Evolutionary conservation across 208 protist species (phyloP).

Genomic region (Polymyxa betae): DNA sequence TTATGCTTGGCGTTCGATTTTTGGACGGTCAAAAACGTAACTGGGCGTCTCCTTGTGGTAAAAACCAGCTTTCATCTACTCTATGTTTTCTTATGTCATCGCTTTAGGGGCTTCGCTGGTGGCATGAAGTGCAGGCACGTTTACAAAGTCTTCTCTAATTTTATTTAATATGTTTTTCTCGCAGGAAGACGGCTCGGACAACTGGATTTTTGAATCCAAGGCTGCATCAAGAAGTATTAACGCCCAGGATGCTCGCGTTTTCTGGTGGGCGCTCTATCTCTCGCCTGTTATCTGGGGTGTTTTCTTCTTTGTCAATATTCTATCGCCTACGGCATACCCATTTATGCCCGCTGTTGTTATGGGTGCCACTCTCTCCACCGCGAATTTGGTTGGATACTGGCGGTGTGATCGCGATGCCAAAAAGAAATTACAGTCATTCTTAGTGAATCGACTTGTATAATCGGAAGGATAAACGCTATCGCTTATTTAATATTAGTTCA

Average conservation of each 20-base stretch:
- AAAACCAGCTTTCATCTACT: too few relatives aligned
- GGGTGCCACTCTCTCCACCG: neutral
- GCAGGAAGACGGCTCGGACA: slow-evolving; percentile 48
- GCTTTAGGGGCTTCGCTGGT: slow-evolving; percentile 55
- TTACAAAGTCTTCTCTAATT: neutral
- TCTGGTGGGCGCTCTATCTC: slow-evolving; percentile 48
- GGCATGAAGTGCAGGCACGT: slow-evolving; percentile 55
- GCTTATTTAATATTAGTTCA: too few relatives aligned
- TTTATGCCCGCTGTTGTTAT: neutral
- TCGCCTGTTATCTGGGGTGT: slow-evolving; percentile 36
- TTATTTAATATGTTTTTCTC: neutral
- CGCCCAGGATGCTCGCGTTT: slow-evolving; percentile 33
- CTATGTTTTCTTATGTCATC: too few relatives aligned
- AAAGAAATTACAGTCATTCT: neutral
- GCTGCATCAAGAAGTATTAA: neutral
- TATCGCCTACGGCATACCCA: neutral
- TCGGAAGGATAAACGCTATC: too few relatives aligned
- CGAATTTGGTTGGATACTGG: slow-evolving; percentile 2
- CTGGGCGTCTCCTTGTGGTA: slow-evolving; percentile 57
- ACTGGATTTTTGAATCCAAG: slow-evolving; percentile 52
- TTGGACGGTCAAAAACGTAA: slow-evolving; percentile 73
- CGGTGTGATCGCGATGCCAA: slow-evolving; percentile 13
- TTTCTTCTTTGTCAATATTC: slow-evolving; percentile 15
- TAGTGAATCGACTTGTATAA: neutral
- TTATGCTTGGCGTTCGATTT: slow-evolving; percentile 71